These are phyloP conservation scores for Podosphaera xanthii DNA, from an alignment of 2,329 filamentous ascomycete species.

Conservation along the genomic window DNA sequence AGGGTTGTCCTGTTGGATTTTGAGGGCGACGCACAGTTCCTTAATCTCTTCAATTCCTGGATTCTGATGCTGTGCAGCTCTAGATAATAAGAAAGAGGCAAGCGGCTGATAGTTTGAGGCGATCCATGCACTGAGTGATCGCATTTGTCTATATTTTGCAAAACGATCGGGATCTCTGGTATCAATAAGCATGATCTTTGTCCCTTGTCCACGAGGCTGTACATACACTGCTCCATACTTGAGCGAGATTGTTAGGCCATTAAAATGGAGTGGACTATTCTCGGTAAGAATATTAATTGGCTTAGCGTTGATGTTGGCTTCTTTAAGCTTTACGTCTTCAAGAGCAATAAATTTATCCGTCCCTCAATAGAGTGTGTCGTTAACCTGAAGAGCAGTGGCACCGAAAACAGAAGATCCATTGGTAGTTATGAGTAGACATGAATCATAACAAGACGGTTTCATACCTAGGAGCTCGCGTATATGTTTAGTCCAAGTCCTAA, in stretches of 20 bases:
- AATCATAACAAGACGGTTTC: background rate
- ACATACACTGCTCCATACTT: background rate
- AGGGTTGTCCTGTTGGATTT: background rate
- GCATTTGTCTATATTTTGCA: background rate
- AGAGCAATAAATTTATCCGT: background rate
- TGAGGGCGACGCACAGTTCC: background rate
- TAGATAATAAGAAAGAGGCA: background rate
- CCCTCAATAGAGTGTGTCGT: background rate
- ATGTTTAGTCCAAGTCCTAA: background rate
- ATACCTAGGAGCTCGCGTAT: background rate
- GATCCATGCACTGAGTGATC: background rate
- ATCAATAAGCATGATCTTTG: background rate
- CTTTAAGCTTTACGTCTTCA: no score
- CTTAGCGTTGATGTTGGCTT: background rate
- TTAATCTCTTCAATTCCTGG: background rate
- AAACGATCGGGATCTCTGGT: background rate
- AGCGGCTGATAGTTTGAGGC: background rate
- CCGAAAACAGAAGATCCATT: background rate
- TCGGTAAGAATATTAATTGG: background rate
- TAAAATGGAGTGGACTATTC: background rate
- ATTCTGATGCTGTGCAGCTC: background rate
- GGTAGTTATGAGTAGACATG: background rate
- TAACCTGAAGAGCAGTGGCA: background rate
- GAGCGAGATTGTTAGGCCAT: background rate
- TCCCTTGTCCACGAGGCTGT: background rate